A percentile compares a stretch with the other conserved stretches of the same genome.
Evolutionary conservation across 2,329 filamentous ascomycete species (phyloP).

Genomic region (Aspergillus uvarum): DNA sequence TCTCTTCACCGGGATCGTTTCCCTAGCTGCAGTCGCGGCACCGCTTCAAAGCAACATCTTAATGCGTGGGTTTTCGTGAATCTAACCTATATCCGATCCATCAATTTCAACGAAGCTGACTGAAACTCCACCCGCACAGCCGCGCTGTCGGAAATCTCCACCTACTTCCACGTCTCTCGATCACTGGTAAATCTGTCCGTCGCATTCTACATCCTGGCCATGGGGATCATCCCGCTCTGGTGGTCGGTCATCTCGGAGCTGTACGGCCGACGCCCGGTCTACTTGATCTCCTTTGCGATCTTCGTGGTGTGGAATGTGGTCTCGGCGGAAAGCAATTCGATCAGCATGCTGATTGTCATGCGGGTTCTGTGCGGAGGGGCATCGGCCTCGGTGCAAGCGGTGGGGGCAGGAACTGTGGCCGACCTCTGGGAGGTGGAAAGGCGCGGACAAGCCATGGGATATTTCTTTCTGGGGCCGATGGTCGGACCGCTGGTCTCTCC

Average conservation of each 20-base stretch:
- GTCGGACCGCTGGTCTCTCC: conserved; percentile 73
- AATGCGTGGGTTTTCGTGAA: too few species aligned
- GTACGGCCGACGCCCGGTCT: conserved; percentile 70
- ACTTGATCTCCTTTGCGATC: conserved; percentile 70
- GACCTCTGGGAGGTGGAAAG: conserved; percentile 75
- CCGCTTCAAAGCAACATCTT: too few species aligned
- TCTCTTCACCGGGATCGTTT: too few species aligned
- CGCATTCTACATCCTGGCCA: conserved; percentile 76
- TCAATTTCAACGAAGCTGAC: too few species aligned
- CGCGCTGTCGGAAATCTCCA: conserved; percentile 63
- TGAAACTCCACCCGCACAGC: conserved; percentile 47
- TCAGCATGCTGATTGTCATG: conserved; percentile 75
- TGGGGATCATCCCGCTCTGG: conserved; percentile 84
- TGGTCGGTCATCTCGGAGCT: conserved; percentile 79
- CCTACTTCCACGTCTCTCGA: conserved; percentile 60
- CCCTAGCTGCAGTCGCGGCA: too few species aligned
- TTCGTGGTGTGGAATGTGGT: conserved; percentile 70
- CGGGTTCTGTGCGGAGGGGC: conserved; percentile 72
- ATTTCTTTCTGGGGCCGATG: conserved; percentile 78
- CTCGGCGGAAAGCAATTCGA: conserved; percentile 66
- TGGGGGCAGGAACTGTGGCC: conserved; percentile 79
- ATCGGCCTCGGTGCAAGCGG: conserved; percentile 76
- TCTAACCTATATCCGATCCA: too few species aligned
- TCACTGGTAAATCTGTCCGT: conserved; percentile 74
- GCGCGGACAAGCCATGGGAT: conserved; percentile 74